phyloP scores from a whole-genome alignment of 768 basidiomycete genomes.

The Amanita jacksonii region DNA sequence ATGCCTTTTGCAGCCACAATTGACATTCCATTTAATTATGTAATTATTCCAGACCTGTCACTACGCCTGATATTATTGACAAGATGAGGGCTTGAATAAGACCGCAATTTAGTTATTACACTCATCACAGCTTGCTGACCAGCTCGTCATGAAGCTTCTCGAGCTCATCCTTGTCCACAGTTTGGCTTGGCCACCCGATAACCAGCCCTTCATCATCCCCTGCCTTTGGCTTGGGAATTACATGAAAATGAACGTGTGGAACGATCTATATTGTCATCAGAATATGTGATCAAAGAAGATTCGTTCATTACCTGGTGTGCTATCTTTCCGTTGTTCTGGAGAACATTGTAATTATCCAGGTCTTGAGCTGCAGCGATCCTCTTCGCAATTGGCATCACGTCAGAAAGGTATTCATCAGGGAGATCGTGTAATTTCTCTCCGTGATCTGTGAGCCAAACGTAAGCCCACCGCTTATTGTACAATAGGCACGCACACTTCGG shows the following conservation, averaged over 20 bases:
- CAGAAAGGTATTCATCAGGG: constrained; percentile 75
- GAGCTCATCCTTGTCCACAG: constrained; percentile 54
- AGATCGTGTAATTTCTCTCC: constrained; percentile 79
- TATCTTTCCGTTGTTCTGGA: constrained; percentile 52
- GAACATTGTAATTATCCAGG: constrained; percentile 75
- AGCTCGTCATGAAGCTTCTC: constrained; percentile 49
- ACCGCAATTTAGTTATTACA: neutral
- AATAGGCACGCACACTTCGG: constrained; percentile 64
- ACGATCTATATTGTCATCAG: constrained; percentile 34
- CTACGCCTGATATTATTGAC: too few relatives aligned
- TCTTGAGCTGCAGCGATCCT: constrained; percentile 77
- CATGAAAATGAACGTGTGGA: constrained; percentile 86
- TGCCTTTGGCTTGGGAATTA: constrained; percentile 81
- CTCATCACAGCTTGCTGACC: neutral
- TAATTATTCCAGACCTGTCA: too few relatives aligned
- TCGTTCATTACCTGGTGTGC: constrained; percentile 43
- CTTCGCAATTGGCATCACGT: constrained; percentile 75
- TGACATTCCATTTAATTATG: neutral
- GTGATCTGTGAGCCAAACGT: constrained; percentile 52
- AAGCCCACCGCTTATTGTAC: neutral
- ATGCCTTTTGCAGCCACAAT: neutral
- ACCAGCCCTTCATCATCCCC: constrained; percentile 64
- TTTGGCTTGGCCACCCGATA: constrained; percentile 69
- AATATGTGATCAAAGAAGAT: neutral
- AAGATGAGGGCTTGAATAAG: too few relatives aligned